Percentiles rank a stretch among this genome's conserved stretches.
These are phyloP conservation scores for Candida krabiensis DNA, from an alignment of 805 yeast species.

Conservation along the genomic window DNA sequence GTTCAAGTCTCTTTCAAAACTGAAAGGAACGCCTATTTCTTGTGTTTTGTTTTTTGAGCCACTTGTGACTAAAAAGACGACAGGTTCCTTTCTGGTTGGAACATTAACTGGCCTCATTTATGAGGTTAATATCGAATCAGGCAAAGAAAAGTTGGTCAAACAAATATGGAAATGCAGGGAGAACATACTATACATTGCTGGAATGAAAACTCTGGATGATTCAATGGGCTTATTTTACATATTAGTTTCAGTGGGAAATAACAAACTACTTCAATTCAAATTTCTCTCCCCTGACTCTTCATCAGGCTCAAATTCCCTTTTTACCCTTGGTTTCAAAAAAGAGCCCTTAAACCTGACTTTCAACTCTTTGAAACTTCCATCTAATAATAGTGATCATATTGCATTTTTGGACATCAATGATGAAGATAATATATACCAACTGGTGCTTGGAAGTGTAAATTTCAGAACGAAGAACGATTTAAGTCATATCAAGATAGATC, in stretches of 20 bases:
- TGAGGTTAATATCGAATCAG: slow-evolving; percentile 46
- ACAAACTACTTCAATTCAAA: slow-evolving; percentile 15
- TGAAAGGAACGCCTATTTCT: slow-evolving; percentile 46
- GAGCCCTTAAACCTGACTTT: slow-evolving; percentile 24
- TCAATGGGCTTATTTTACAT: slow-evolving; percentile 7
- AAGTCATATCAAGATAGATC: slow-evolving; percentile 11
- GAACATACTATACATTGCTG: slow-evolving; percentile 15
- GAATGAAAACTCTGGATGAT: slow-evolving; percentile 4
- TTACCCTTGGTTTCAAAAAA: slow-evolving; percentile 18
- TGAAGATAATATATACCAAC: slow-evolving; percentile 15
- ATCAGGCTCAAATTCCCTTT: slow-evolving; percentile 8
- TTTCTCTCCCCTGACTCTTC: slow-evolving; percentile 10
- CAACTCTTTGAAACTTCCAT: slow-evolving; percentile 12
- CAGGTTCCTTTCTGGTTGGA: slow-evolving; percentile 51
- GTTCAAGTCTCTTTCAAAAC: slow-evolving; percentile 43
- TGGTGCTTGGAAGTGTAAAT: slow-evolving; percentile 20
- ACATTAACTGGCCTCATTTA: slow-evolving; percentile 47
- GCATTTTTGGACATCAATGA: slow-evolving; percentile 25
- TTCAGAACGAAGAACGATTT: slow-evolving; percentile 25
- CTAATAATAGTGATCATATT: slow-evolving; percentile 12
- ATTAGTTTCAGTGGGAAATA: slow-evolving; percentile 13
- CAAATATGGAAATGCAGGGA: slow-evolving; percentile 38
- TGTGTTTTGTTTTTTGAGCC: slow-evolving; percentile 39
- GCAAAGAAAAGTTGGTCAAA: slow-evolving; percentile 42
- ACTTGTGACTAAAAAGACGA: slow-evolving; percentile 27